These are phyloP conservation scores for Discostella pseudostelligera DNA, from an alignment of 108 stramenopile species.

Conservation along the genomic window DNA sequence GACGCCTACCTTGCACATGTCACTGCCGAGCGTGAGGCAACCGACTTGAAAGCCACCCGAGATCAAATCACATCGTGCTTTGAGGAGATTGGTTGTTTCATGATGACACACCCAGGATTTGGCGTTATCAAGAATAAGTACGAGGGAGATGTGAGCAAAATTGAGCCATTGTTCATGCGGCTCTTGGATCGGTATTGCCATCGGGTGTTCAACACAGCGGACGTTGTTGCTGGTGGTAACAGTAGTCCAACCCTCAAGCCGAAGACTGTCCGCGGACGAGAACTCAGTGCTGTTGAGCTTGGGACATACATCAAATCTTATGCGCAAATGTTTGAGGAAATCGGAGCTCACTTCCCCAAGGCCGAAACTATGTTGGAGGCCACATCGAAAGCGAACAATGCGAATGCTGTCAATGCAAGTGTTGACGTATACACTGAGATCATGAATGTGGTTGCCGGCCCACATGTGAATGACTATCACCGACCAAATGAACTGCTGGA, in stretches of 20 bases:
- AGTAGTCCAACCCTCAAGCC: slow-evolving; percentile 55
- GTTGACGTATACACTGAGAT: slow-evolving; percentile 78
- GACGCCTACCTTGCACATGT: slow-evolving; percentile 79
- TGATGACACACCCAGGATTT: slow-evolving; percentile 96
- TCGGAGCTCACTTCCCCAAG: slow-evolving; percentile 90
- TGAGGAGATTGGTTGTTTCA: slow-evolving; percentile 83
- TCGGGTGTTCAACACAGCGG: slow-evolving; percentile 75
- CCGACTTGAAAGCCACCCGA: slow-evolving; percentile 90
- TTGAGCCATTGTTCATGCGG: slow-evolving; percentile 81
- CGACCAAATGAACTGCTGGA: slow-evolving; percentile 70
- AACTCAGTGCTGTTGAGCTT: slow-evolving; percentile 91
- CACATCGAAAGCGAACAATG: slow-evolving; percentile 93
- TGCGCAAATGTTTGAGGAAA: slow-evolving; percentile 86
- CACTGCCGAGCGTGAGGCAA: slow-evolving; percentile 74
- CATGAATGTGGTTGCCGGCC: slow-evolving; percentile 90
- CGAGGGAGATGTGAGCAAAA: slow-evolving; percentile 80
- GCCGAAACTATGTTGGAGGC: slow-evolving; percentile 96
- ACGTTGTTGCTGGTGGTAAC: slow-evolving; percentile 34
- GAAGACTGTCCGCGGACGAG: slow-evolving; percentile 86
- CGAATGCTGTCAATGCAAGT: slow-evolving; percentile 81
- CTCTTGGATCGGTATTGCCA: slow-evolving; percentile 88
- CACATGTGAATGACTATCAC: slow-evolving; percentile 69
- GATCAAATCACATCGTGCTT: slow-evolving; percentile 96
- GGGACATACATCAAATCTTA: slow-evolving; percentile 91
- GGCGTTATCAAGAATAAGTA: slow-evolving; percentile 93